Evolutionary conservation across 2,329 filamentous ascomycete genomes (phyloP), one percentile per base, ranked within the genome.

Genomic region (Fusarium vanettenii): DNA sequence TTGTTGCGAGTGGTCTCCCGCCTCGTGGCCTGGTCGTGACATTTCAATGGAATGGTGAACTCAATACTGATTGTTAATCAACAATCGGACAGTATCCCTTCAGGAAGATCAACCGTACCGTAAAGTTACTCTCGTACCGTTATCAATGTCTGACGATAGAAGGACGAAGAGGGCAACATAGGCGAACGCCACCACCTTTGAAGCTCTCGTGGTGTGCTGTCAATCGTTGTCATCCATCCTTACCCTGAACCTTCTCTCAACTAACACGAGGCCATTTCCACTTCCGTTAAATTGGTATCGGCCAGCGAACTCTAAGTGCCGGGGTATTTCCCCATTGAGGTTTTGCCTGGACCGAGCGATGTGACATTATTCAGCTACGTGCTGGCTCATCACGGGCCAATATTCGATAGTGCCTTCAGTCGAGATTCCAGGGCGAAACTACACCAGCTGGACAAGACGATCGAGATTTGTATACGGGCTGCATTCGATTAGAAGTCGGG

Each of bases 311-410:
- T 52, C 45, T 61, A 52, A 41, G 13, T 45, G 43, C 16, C n/a
- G 25, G 43, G 63, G 6, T 20, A n/a, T 41, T 55, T 61, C 29
- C 62, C 29, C 56, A 39, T 60, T 29, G 20, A 60, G 55, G 14
- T 27, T 29, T 27, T 52, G 14, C n/a, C n/a, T 48, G 11, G 50
- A 14, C 35, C 18, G 27, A 35, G 29, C 52, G 55, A 70, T 73
- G 70, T 73, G 48, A 72, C 70, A 60, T 62, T 72, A 48, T 16
- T 29, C 22, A 37, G 31, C 33, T 35, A 18, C 11, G 52, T 16
- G 14, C 20, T 22, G 16, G 22, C 48, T n/a, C 27, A 59, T 29
- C 16, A 59, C 35, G 35, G 22, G 8, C 56, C 35, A 20, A 29
- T 31, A 55, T 31, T 25, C 13, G 6, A 25, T 48, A 22, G 48